These are phyloP conservation scores for Pseudotsuga menziesii DNA, from an alignment of 75 land plant species.

Conservation along the genomic window DNA sequence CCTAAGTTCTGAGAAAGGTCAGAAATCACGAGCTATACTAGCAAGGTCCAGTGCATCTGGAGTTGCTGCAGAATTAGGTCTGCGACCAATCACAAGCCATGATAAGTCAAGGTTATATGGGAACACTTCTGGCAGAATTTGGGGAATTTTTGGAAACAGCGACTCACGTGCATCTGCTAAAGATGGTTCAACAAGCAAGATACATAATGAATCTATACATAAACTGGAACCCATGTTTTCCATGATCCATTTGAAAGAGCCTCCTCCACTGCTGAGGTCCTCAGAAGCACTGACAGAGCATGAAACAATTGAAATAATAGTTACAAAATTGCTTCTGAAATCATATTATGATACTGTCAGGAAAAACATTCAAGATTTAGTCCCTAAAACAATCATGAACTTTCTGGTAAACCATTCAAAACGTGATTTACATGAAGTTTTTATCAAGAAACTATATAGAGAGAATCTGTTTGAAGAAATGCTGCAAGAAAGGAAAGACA, in stretches of 20 bases:
- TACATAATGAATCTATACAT: slow-evolving; percentile 32
- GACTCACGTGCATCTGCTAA: slow-evolving; percentile 38
- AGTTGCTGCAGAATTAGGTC: slow-evolving; percentile 43
- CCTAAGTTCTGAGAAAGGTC: slow-evolving; percentile 34
- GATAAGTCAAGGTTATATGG: slow-evolving; percentile 40
- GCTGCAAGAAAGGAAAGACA: too few species aligned
- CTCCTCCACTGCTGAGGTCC: slow-evolving; percentile 73
- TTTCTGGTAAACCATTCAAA: too few species aligned
- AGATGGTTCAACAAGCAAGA: slow-evolving; percentile 28
- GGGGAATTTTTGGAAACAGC: slow-evolving; percentile 71
- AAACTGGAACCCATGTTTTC: slow-evolving; percentile 38
- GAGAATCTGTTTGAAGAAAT: too few species aligned
- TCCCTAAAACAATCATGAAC: too few species aligned
- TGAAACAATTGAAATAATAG: slow-evolving; percentile 58
- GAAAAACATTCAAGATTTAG: too few species aligned
- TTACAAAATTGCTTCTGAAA: slow-evolving; percentile 72
- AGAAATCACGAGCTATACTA: slow-evolving; percentile 70
- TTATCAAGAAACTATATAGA: too few species aligned
- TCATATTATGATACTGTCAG: slow-evolving; percentile 94
- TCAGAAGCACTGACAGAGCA: slow-evolving; percentile 75
- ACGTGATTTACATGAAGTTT: too few species aligned
- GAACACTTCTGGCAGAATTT: slow-evolving; percentile 38
- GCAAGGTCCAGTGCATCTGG: slow-evolving; percentile 61
- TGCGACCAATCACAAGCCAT: slow-evolving; percentile 19
- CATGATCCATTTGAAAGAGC: slow-evolving; percentile 80